Evolutionary conservation across 257 asterid genomes (phyloP), one percentile per base, ranked within the genome.

Genomic region (Buddleja alternifolia): DNA sequence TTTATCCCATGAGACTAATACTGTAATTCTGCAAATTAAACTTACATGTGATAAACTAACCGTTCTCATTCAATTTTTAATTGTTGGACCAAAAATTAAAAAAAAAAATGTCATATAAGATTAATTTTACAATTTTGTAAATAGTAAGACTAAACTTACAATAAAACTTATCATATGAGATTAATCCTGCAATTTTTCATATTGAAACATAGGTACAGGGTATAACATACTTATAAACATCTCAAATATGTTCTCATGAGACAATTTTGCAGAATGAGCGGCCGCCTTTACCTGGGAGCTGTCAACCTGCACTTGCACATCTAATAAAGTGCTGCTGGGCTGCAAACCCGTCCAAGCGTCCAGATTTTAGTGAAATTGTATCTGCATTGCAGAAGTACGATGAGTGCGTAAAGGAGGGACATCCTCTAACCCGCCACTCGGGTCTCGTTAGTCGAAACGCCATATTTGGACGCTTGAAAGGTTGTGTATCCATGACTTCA

Each of bases 251-350:
- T n/a, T 32, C 8, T 19, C 1, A 2, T 9, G 5, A 19, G 25
- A 12, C 41, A 6, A 7, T 62, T 14, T 51, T 81, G 64, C 86
- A 93, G 99, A 89, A 91, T 2, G 97, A 94, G 79, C 73, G 97
- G 44, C 99, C 99, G 7, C 97, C 97, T 0, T 65, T 94, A 51
- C 84, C 97, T 6, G 96, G 89, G 7, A 94, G 97, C 76, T 91
- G 97, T 45, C 93, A 91, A 53, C 89, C 97, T 1, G 97, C 90
- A 15, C 77, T 94, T 0, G 96, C 97, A 0, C 95, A 91, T 72
- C 90, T 91, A 0, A 94, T 94, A 66, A 89, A 89, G 83, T 80
- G 95, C 1, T 94, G 99, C 41, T 91, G 97, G 97, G 80, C 88
- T 0, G 90, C 77, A 7, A 89, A 89, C 71, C 99, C 99, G 3